phyloP scores from a whole-genome alignment of 148 eudicot species.

The Suaeda aralocaspica region DNA sequence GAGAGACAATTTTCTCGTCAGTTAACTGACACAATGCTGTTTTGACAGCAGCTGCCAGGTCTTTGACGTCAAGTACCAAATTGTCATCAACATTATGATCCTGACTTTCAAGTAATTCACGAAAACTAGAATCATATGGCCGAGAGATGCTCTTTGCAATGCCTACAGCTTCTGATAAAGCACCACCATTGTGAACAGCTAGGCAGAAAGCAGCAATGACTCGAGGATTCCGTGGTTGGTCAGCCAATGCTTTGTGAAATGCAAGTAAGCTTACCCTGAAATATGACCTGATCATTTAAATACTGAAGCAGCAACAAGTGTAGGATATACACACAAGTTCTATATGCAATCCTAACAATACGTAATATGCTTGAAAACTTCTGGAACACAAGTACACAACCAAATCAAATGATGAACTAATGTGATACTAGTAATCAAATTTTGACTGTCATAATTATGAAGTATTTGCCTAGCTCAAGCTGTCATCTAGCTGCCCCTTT shows the following conservation, averaged over 20 bases:
- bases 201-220: slow-evolving; percentile 36
- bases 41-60: slow-evolving; percentile 26
- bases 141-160: slow-evolving; percentile 31
- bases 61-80: slow-evolving; percentile 22
- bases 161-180: slow-evolving; percentile 26
- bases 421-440: no score
- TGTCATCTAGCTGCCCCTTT: no score
- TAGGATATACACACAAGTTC: background rate
- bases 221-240: slow-evolving; percentile 29
- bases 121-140: slow-evolving; percentile 27
- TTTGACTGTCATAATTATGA: no score
- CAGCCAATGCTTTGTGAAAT: slow-evolving; percentile 29
- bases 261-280: slow-evolving; percentile 30
- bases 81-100: background rate
- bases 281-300: slow-evolving; percentile 1
- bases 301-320: background rate
- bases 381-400: no score
- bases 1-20: slow-evolving; percentile 21
- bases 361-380: no score
- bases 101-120: slow-evolving; percentile 16
- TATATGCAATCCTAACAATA: no score
- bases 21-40: slow-evolving; percentile 27
- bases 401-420: no score
- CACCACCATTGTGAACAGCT: slow-evolving; percentile 28
- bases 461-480: no score